Evolutionary conservation across 208 protist genomes (phyloP), one percentile per base, ranked within the genome.

Genomic region (Leishmania arabica): DNA sequence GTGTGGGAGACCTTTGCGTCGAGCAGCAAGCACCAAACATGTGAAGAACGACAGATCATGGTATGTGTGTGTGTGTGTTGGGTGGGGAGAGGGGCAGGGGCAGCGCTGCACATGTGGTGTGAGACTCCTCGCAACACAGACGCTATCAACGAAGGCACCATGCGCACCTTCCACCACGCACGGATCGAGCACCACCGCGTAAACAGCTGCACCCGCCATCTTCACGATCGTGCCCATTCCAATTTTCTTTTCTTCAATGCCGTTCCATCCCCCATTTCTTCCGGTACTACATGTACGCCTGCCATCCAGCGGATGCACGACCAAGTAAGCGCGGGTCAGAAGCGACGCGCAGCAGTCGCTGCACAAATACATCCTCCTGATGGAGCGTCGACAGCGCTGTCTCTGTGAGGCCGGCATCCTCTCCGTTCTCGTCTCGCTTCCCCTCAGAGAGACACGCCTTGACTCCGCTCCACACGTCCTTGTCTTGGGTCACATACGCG

Each of bases 301-400:
- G 73, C 73, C 49, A 77, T 13, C 73, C 54, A 4, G 31, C 45
- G 27, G 31, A 31, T 19, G 73, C 73, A 45, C 73, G 73, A n/a
- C 31, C 34, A 42, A 77, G 73, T 45, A 77, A 37, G 73, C 73
- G 47, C 51, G 73, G 31, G 53, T 77, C 73, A 60, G 73, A 77
- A 24, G 73, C 73, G 73, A 77, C 37, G 42, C 45, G 54, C 37
- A 77, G 73, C 53, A 77, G 73, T 17, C 53, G 49, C 31, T 31
- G 73, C 37, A 77, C 54, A 77, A 77, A 77, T 54, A 64, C 51
- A 42, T 77, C 73, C 54, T 77, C 73, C 37, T 27, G 31, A 6
- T 64, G 47, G 17, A 47, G 54, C 31, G 73, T 66, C 31, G 53
- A n/a, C 11, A 65, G 70, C 6, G 47, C 70, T 13, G 47, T 34